Evolutionary conservation across 176 grass and related monocot species (phyloP), one percentile per base, ranked within the genome.

Genomic region (Areca catechu): DNA sequence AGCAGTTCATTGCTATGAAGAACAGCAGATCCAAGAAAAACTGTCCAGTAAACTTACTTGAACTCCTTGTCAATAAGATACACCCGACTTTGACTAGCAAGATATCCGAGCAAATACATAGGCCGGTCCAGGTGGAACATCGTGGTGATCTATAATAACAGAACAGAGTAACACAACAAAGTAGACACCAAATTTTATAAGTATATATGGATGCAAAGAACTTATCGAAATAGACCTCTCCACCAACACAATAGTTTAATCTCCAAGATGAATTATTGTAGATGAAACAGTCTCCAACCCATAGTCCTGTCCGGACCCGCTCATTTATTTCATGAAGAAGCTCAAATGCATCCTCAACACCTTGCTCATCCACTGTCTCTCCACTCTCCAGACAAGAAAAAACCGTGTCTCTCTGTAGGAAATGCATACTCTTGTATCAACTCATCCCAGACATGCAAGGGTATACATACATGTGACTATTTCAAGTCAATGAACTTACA

Each of bases 91-190:
- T 84, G 85, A 54, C 78, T 83, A 18, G 85, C 76, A 19, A 89
- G 72, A 62, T 89, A 89, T 60, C 80, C 85, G 19, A 89, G 47
- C 14, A 89, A 77, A 71, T 83, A 89, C 85, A 89, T 89, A 19
- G 72, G 85, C 6, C 76, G 72, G 54, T 89, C 85, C 80, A 89
- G 80, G 50, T 89, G 85, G 72, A 80, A 89, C 73, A 89, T 63
- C 17, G 85, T 89, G 5, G 85, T 89, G 24, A 83, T 76, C 85
- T 89, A 43, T 43, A 43, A 14, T 43, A 43, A 57, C 27, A 73
- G 72, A 60, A 5, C 60, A 61, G 69, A 65, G 74, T 27, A 19
- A 60, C 71, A 57, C 60, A 27, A 43, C 34, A 12, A 43, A 12
- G 34, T 43, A 12, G 34, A 43, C 10, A 12, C 7, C 9, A 43